Conservation (phyloP, 345 rosid genomes). For the Durio zibethinus region DNA sequence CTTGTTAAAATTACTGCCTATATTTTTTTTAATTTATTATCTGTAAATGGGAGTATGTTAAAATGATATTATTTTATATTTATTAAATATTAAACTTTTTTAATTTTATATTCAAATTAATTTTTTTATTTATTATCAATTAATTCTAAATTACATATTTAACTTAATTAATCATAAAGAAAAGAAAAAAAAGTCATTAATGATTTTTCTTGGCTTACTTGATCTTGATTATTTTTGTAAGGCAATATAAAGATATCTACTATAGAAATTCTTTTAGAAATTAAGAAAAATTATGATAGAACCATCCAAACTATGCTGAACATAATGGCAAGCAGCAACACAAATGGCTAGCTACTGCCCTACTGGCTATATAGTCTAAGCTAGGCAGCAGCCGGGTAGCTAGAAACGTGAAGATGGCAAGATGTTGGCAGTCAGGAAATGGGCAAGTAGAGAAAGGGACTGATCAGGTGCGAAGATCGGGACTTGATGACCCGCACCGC, state of each 20-base stretch:
- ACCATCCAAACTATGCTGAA: not conserved
- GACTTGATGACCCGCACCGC: slow-evolving; percentile 77
- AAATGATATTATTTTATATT: too few species aligned
- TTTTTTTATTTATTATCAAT: too few species aligned
- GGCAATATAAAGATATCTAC: not conserved
- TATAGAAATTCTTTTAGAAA: not conserved
- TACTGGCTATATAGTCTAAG: not conserved
- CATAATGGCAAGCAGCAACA: not conserved
- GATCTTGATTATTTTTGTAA: not conserved
- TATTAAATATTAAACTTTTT: too few species aligned
- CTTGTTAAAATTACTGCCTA: too few species aligned
- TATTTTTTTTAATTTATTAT: too few species aligned
- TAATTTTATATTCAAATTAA: too few species aligned
- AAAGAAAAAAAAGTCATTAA: not conserved
- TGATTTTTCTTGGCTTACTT: too few species aligned
- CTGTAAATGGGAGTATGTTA: too few species aligned
- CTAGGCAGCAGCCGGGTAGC: not conserved
- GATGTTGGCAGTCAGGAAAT: slow-evolving; percentile 38
- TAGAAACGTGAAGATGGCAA: slow-evolving; percentile 43
- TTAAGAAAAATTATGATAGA: not conserved
- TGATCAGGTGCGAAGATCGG: slow-evolving; percentile 51
- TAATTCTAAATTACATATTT: too few species aligned
- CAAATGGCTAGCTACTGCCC: not conserved
- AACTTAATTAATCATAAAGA: too few species aligned
- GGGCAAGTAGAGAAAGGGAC: slow-evolving; percentile 57